Evolutionary conservation across 2,329 filamentous ascomycete genomes (phyloP), one percentile per base, ranked within the genome.

Genomic region (Pseudopyrenochaeta lycopersici): DNA sequence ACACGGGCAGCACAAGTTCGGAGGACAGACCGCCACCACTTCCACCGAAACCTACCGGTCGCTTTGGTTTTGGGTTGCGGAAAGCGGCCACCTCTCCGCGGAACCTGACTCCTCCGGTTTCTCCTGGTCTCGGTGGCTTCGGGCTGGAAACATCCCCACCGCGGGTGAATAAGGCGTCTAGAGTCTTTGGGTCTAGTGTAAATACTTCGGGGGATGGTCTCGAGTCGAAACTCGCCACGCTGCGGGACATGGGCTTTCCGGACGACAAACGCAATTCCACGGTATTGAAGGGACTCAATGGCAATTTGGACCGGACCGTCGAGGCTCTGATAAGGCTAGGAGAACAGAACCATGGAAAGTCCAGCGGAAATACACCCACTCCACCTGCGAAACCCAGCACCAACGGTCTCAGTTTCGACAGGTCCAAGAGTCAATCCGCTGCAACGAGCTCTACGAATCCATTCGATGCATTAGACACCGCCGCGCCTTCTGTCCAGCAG

Each of bases 161-260:
- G 44, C 76, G 78, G 29, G 77, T 80, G 23, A 89, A 84, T 70
- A 92, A 91, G 71, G 81, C 86, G 5, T 90, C 89, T 1, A 72
- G 74, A 57, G 79, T 83, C 0, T 91, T 94, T 72, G 90, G 90
- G 3, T 86, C 88, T 10, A 88, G 85, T 41, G 80, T 95, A 21
- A 78, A 80, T 54, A 79, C 75, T 53, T 66, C 76, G 48, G 55
- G 80, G 65, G 63, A 90, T 62, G 87, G 88, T 52, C 83, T 88
- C 49, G 91, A 96, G 38, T 82, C 84, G 44, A 98, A 98, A 74
- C 77, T 98, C 72, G 81, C 82, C 2, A 88, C 86, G 46, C 78
- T 99, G 52, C 85, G 88, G 49, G 92, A 97, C 51, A 96, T 98
- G 92, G 95, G 95, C 0, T 99, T 99, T 67, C 81, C 80, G 3